Base-by-base conservation (phyloP, 192 early-diverging fungal genomes). In the Piromyces finnis region DNA sequence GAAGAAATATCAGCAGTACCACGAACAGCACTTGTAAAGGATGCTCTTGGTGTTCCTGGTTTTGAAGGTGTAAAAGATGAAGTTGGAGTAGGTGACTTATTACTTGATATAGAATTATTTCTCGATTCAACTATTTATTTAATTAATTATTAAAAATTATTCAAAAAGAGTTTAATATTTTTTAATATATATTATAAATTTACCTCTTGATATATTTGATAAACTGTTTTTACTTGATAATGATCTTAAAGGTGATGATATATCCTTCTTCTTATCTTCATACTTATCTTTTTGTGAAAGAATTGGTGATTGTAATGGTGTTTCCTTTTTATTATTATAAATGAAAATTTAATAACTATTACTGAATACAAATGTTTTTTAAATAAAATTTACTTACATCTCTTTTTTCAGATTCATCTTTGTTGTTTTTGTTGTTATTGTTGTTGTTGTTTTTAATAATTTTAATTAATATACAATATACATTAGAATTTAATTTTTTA, bases 371-470 rank as follows among this genome's bases (percentile, higher is more conserved):
- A n/a, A n/a, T n/a, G n/a, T n/a, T n/a, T n/a, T n/a, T n/a, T n/a
- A n/a, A n/a, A n/a, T n/a, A n/a, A n/a, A n/a, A n/a, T n/a, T n/a
- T 13, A 30, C 29, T 82, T 82, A 83, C 82, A 83, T 83, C 83
- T 80, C 80, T 81, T 37, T 28, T 36, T n/a, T 29, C 22, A 22
- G 68, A 82, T 29, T 77, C 35, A n/a, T 78, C 37, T 15, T 29
- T 36, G 30, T n/a, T n/a, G n/a, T n/a, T n/a, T n/a, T n/a, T n/a
- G n/a, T n/a, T n/a, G n/a, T n/a, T n/a, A n/a, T n/a, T n/a, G n/a
- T n/a, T n/a, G n/a, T n/a, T n/a, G n/a, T n/a, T n/a, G n/a, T n/a
- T n/a, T n/a, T n/a, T n/a, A n/a, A n/a, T n/a, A n/a, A n/a, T n/a
- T n/a, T n/a, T n/a, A n/a, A n/a, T n/a, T n/a, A n/a, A n/a, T n/a